These are phyloP conservation scores for Pichia sp. DNA, from an alignment of 1,139 yeast genomes.

Conservation along the genomic window DNA sequence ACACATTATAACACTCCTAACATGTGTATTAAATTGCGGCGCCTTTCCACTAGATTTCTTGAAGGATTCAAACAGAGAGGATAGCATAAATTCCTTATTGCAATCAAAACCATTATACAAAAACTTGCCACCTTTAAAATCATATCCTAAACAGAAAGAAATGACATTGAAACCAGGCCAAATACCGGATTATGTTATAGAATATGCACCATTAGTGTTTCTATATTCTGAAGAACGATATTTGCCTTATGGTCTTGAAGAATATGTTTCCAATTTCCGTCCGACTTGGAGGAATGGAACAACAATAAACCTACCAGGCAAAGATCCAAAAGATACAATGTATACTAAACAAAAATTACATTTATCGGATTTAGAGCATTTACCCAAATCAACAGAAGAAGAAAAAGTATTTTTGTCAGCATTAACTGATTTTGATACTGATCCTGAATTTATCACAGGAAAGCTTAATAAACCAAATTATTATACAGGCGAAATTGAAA, in stretches of 20 bases:
- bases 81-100: slow-evolving; percentile 1
- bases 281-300: slow-evolving; percentile 45
- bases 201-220: slow-evolving; percentile 76
- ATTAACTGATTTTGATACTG: slow-evolving; percentile 59
- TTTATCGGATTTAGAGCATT: slow-evolving; percentile 36
- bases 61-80: slow-evolving; percentile 1
- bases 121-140: slow-evolving; percentile 26
- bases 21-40: not conserved
- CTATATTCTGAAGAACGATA: slow-evolving; percentile 85
- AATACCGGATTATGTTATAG: slow-evolving; percentile 69
- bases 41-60: slow-evolving; percentile 1
- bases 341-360: slow-evolving; percentile 24
- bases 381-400: slow-evolving; percentile 19
- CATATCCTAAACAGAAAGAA: slow-evolving; percentile 24
- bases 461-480: slow-evolving; percentile 57
- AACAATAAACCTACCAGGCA: slow-evolving; percentile 32
- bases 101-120: slow-evolving; percentile 13
- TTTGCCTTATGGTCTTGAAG: slow-evolving; percentile 73
- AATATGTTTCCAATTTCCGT: slow-evolving; percentile 61
- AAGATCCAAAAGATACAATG: slow-evolving; percentile 15
- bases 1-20: not conserved
- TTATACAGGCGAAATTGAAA: slow-evolving; percentile 59
- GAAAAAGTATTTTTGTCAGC: slow-evolving; percentile 51
- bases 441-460: slow-evolving; percentile 89
- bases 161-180: slow-evolving; percentile 42